Evolutionary conservation across 371 early-diverging fungal species (phyloP), one percentile per base, ranked within the genome.

Genomic region (Mucor irregularis): DNA sequence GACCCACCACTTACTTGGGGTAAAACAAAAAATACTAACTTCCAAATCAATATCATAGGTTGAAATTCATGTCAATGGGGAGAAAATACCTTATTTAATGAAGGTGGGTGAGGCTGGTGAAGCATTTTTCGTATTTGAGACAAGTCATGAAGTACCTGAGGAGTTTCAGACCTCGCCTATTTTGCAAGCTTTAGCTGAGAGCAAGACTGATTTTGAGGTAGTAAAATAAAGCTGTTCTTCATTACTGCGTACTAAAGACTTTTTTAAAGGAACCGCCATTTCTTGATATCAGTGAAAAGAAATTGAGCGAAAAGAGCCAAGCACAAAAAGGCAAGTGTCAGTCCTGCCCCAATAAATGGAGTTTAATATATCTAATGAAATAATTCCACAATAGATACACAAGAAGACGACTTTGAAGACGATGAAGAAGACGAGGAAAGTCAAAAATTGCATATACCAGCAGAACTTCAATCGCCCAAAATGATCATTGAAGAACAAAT

Each of bases 51-150:
- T 6, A 38, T 5, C 24, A 22, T 46, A 56, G 57, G 57, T 56
- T 17, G 49, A 92, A 53, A 78, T 99, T 29, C 76, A 77, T 10
- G 90, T 99, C 44, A 99, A 99, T 80, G 97, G 89, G 31, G 61
- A 78, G 49, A 53, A 69, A 0, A 82, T 87, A 14, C 86, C 90
- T 61, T 82, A 93, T 58, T 79, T 78, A 9, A 99, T 99, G 97
- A 97, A 95, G 56, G 86, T 99, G 4, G 98, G 98, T n/a, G 96
- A 96, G 44, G 92, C 95, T 17, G 99, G 99, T 10, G 99, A 99
- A 71, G 94, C 96, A 3, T 99, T 94, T 71, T 99, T 99, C 80
- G 97, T 98, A 11, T 83, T 93, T 42, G 91, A 93, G 65, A 85
- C 93, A 8, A 89, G 90, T 25, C 85, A 84, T 58, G 80, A 90